These are phyloP conservation scores for Colletotrichum sp. DNA, from an alignment of 2,329 filamentous ascomycete genomes.

Conservation along the genomic window DNA sequence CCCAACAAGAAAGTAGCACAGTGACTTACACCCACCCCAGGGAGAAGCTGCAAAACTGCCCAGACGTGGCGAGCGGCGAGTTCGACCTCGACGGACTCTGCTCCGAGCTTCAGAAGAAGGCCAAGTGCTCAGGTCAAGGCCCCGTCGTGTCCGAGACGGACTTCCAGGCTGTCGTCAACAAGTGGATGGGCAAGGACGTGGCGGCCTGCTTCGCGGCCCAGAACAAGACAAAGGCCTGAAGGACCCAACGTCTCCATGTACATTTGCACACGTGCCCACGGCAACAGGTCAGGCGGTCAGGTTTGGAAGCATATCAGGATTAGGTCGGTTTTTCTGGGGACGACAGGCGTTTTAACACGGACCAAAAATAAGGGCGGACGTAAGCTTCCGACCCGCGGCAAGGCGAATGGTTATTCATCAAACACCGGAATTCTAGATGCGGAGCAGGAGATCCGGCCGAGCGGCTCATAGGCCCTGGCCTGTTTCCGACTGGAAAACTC, in stretches of 20 bases:
- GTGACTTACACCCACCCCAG: conserved; percentile 59
- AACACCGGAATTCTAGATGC: background rate
- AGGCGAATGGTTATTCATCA: conserved; percentile 20
- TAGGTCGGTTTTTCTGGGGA: background rate
- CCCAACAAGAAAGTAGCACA: background rate
- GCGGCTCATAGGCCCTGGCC: background rate
- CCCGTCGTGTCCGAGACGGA: conserved; percentile 89
- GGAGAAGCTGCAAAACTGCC: conserved; percentile 88
- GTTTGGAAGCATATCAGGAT: conserved; percentile 12
- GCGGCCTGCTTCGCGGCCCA: conserved; percentile 36
- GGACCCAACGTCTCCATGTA: background rate
- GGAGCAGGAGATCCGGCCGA: background rate
- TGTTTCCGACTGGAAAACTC: background rate
- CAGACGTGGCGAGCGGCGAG: conserved; percentile 87
- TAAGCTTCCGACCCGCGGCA: conserved; percentile 6
- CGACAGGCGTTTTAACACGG: conserved; percentile 19
- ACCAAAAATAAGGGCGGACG: conserved; percentile 17
- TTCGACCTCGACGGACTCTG: conserved; percentile 95
- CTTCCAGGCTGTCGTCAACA: conserved; percentile 79
- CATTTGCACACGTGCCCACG: conserved; percentile 7
- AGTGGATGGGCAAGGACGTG: conserved; percentile 59
- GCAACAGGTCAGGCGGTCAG: conserved; percentile 3
- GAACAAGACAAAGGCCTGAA: conserved; percentile 28
- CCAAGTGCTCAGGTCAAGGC: conserved; percentile 89
- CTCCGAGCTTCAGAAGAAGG: conserved; percentile 92